A percentile compares a stretch with the other conserved stretches of the same genome.
Conservation (phyloP, 1,284 basidiomycete species). For the Tilletia setariae region DNA sequence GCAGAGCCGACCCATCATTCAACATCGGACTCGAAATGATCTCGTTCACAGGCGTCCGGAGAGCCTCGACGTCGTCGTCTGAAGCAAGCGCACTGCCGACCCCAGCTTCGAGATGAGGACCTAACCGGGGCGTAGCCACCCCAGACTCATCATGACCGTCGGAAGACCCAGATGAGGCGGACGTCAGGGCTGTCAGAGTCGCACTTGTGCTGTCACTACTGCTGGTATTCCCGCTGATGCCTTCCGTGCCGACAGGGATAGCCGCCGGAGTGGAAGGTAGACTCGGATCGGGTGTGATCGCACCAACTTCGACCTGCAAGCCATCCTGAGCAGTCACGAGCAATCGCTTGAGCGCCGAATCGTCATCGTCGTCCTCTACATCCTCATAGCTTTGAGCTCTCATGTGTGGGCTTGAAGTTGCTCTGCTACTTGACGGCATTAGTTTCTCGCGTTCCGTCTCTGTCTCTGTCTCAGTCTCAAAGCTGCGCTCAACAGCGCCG, state of each 20-base stretch:
- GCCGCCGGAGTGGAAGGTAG: background rate
- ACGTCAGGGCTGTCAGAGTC: too few relatives aligned
- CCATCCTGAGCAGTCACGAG: background rate
- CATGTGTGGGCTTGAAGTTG: too few relatives aligned
- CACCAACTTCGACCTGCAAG: background rate
- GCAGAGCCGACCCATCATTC: background rate
- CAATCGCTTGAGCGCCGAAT: background rate
- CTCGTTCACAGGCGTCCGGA: background rate
- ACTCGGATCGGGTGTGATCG: constrained; percentile 6
- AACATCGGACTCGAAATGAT: background rate
- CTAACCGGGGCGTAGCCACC: background rate
- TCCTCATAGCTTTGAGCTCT: too few relatives aligned
- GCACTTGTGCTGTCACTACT: too few relatives aligned
- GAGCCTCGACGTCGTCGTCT: too few relatives aligned
- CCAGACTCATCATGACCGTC: background rate
- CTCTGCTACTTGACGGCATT: constrained; percentile 19
- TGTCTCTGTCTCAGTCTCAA: constrained; percentile 27
- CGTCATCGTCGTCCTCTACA: constrained; percentile 18
- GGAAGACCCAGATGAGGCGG: too few relatives aligned
- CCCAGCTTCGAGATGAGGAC: too few relatives aligned
- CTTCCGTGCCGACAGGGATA: background rate
- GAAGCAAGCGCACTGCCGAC: too few relatives aligned
- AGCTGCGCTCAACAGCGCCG: constrained; percentile 6
- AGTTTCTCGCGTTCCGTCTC: constrained; percentile 32
- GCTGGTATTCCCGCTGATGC: too few relatives aligned